Base-by-base conservation (phyloP, 257 asterid species). In the Nemophila menziesii region DNA sequence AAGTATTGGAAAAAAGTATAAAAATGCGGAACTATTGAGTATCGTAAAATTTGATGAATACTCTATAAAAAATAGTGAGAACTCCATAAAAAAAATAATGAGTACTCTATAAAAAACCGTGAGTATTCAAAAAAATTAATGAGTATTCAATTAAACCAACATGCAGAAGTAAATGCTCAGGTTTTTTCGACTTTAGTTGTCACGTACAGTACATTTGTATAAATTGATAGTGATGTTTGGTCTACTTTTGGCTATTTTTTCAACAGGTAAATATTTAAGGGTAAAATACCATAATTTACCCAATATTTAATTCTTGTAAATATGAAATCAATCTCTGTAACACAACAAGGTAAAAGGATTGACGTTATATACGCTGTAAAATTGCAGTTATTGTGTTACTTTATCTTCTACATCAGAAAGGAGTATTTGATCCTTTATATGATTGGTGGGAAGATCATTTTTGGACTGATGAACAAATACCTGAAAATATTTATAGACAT, bases 361-460 rank as follows among this genome's bases (percentile, higher is more conserved):
- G 36, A 29, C 12, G 12, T 29, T 29, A 13, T 29, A 29, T 2
- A 29, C 7, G 12, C 42, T 33, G 50, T 13, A 66, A 72, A 49
- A 26, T 45, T 68, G 66, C 82, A 90, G 96, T 72, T 48, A 14
- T 72, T 29, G 73, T 85, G 49, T 68, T 85, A 17, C 64, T 90
- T 12, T 85, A 92, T 94, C 93, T 85, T 67, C 63, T 85, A 41
- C 96, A 90, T 55, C 73, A 79, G 51, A 77, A 82, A 57, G 96
- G 96, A 33, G 51, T 90, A 39, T 90, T 85, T 33, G 94, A 79
- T 71, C 92, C 94, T 26, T 51, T 85, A 33, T 77, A 85, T 38
- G 99, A 90, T 56, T 85, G 99, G 99, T 85, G 95, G 92, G 96
- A 79, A 61, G 96, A 90, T 73, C 93, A 81, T 54, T 33, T 68